Base-by-base conservation (phyloP, 139 green algal species). In the Limnomonas spitsbergensis region DNA sequence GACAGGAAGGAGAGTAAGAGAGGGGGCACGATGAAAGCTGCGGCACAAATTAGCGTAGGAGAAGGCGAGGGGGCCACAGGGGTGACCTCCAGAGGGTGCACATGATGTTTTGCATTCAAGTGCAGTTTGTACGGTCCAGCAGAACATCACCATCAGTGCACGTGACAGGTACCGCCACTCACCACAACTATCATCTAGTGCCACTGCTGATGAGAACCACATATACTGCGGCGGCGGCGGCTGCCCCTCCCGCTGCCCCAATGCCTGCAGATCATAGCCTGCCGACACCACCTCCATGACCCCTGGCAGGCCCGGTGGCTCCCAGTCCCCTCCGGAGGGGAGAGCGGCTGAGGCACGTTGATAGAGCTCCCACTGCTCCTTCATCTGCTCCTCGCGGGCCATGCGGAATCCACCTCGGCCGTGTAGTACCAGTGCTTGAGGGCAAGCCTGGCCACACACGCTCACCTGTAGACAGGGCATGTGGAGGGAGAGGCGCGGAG, bases 131-230 rank as follows among this genome's bases (percentile, higher is more conserved):
- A n/a, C n/a, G n/a, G n/a, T n/a, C n/a, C n/a, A n/a, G n/a, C n/a
- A n/a, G n/a, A n/a, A n/a, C n/a, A n/a, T n/a, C n/a, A n/a, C n/a
- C n/a, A n/a, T n/a, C n/a, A n/a, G n/a, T n/a, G n/a, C n/a, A n/a
- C n/a, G n/a, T n/a, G n/a, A n/a, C n/a, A n/a, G n/a, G n/a, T n/a
- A n/a, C n/a, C n/a, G n/a, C n/a, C n/a, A n/a, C 47, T 61, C 47
- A 85, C 81, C 76, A 6, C 53, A 66, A 40, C 56, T 80, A 56
- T 85, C 81, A 34, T 85, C 81, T 66, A 85, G 71, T 4, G 81
- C 81, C 3, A 78, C 81, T 3, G 69, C 38, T 0, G 42, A 39
- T 29, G 40, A 2, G 1, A 85, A 34, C 81, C 81, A 85, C 71
- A 53, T 2, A 38, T 82, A 82, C 47, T 68, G 40, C 69, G 78